These are phyloP conservation scores for Pleurotus pulmonarius DNA, from an alignment of 768 basidiomycete species.

Conservation along the genomic window DNA sequence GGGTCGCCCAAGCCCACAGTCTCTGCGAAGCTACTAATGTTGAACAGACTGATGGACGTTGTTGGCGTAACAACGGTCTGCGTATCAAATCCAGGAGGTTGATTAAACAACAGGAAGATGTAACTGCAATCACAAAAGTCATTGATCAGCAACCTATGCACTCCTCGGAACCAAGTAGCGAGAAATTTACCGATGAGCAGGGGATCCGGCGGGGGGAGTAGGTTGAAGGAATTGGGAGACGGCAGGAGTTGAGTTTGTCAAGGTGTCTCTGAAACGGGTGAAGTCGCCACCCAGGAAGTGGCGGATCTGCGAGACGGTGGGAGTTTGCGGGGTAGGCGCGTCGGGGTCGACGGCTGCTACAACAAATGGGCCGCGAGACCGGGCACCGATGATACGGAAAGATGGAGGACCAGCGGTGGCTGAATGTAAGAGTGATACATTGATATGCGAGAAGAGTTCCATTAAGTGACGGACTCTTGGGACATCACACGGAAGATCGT, in stretches of 20 bases:
- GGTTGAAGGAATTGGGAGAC: constrained; percentile 37
- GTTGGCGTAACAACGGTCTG: constrained; percentile 36
- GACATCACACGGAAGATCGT: not conserved
- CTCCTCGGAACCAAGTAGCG: too few relatives aligned
- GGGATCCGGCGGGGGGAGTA: constrained; percentile 36
- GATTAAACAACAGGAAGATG: constrained; percentile 43
- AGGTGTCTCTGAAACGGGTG: not conserved
- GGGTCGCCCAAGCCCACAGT: constrained; percentile 39
- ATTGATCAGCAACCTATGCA: too few relatives aligned
- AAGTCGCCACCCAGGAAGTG: constrained; percentile 48
- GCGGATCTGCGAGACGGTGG: constrained; percentile 38
- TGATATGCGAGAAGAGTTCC: too few relatives aligned
- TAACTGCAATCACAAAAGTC: too few relatives aligned
- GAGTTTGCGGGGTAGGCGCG: constrained; percentile 45
- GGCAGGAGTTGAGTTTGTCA: constrained; percentile 38
- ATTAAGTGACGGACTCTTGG: not conserved
- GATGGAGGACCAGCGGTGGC: constrained; percentile 34
- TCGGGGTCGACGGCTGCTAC: constrained; percentile 46
- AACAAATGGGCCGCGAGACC: constrained; percentile 38
- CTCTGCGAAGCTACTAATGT: constrained; percentile 38
- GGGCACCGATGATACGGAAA: constrained; percentile 24
- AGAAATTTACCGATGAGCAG: constrained; percentile 45
- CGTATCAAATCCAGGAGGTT: constrained; percentile 33
- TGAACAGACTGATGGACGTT: constrained; percentile 32
- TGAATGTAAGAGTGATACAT: constrained; percentile 12